These are phyloP conservation scores for Podila verticillata DNA, from an alignment of 192 early-diverging fungal genomes.

Conservation along the genomic window DNA sequence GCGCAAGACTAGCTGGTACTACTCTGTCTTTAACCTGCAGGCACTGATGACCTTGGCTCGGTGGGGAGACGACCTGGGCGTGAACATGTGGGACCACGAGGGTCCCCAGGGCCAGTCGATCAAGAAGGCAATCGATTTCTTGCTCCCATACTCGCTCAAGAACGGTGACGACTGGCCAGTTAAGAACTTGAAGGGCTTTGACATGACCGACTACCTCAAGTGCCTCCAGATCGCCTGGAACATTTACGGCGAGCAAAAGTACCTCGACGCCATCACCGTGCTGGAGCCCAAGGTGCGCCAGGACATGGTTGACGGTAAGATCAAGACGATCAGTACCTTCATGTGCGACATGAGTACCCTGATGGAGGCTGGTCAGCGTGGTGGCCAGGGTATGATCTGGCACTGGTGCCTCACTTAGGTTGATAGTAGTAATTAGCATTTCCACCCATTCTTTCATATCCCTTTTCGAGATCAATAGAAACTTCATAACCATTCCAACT, in stretches of 20 bases:
- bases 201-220: constrained; percentile 52
- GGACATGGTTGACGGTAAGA: constrained; percentile 24
- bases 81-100: constrained; percentile 56
- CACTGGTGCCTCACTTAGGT: constrained; percentile 45
- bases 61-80: constrained; percentile 45
- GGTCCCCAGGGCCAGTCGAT: constrained; percentile 56
- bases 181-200: constrained; percentile 55
- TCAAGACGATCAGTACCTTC: constrained; percentile 40
- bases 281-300: constrained; percentile 40
- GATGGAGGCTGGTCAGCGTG: constrained; percentile 25
- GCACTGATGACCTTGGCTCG: constrained; percentile 55
- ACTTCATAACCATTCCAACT: not conserved
- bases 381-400: constrained; percentile 49
- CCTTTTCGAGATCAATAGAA: not conserved
- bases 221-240: constrained; percentile 60
- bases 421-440: not conserved
- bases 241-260: constrained; percentile 57
- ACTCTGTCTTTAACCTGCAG: constrained; percentile 59
- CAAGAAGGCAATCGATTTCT: constrained; percentile 60
- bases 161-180: constrained; percentile 58
- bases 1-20: constrained; percentile 59
- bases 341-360: constrained; percentile 42
- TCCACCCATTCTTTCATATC: not conserved
- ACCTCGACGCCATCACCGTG: constrained; percentile 39
- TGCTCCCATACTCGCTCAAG: constrained; percentile 58